Conservation (phyloP, 169 alveolate species). For the Theileria parva region DNA sequence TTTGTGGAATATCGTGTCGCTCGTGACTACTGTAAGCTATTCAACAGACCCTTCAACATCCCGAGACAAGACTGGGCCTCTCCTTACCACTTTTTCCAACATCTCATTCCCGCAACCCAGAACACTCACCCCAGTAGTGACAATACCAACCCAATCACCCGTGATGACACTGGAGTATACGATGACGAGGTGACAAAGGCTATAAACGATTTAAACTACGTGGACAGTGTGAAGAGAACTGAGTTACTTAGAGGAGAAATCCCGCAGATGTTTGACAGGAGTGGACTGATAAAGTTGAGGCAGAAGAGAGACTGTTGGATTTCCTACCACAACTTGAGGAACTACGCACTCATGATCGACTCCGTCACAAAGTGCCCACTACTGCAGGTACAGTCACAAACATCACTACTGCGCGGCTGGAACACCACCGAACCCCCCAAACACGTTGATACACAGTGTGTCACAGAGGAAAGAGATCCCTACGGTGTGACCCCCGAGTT, state of each 20-base stretch:
- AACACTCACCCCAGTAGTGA: no score
- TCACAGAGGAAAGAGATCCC: conserved; percentile 23
- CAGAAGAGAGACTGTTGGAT: conserved; percentile 57
- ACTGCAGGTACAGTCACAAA: conserved; percentile 38
- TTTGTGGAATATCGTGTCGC: conserved; percentile 43
- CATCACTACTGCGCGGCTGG: conserved; percentile 45
- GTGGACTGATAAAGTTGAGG: conserved; percentile 19
- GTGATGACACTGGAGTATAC: not conserved
- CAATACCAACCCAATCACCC: not conserved
- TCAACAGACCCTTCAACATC: conserved; percentile 39
- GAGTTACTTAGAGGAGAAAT: conserved; percentile 57
- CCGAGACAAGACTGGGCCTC: conserved; percentile 67
- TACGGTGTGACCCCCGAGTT: conserved; percentile 38
- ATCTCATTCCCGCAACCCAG: not conserved
- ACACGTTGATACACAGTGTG: not conserved
- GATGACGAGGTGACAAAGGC: no score
- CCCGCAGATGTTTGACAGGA: conserved; percentile 21
- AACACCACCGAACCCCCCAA: not conserved
- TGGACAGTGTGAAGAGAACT: conserved; percentile 31
- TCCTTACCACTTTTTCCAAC: not conserved
- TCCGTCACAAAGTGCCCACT: conserved; percentile 67
- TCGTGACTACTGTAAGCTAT: conserved; percentile 43
- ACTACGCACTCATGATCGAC: conserved; percentile 58
- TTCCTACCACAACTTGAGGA: conserved; percentile 48
- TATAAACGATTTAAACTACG: not conserved